A percentile compares a stretch with the other conserved stretches of the same genome.
These are phyloP conservation scores for Amanita polypyramis DNA, from an alignment of 768 basidiomycete species.

Conservation along the genomic window DNA sequence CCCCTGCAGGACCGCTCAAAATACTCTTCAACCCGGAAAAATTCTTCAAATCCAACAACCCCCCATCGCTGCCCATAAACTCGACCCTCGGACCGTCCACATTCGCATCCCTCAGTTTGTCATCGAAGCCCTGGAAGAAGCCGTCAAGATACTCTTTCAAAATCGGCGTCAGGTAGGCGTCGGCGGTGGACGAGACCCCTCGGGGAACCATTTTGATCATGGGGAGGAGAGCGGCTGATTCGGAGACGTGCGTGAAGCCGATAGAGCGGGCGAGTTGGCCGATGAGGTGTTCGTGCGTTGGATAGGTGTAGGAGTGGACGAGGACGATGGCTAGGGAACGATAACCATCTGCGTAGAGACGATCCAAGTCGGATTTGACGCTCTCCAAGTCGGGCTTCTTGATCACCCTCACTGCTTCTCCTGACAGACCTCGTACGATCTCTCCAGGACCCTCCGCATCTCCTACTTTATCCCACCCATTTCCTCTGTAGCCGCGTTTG, in stretches of 20 bases:
- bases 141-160: conserved; percentile 77
- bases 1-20: conserved; percentile 87
- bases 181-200: conserved; percentile 85
- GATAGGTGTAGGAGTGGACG: conserved; percentile 88
- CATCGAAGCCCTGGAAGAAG: conserved; percentile 85
- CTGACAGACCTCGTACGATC: conserved; percentile 73
- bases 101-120: conserved; percentile 50
- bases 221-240: conserved; percentile 78
- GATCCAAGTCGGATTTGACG: conserved; percentile 52
- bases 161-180: conserved; percentile 93
- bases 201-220: conserved; percentile 97
- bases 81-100: conserved; percentile 65
- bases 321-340: conserved; percentile 84
- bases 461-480: conserved; percentile 63
- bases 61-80: conserved; percentile 95
- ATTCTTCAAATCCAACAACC: conserved; percentile 65
- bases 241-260: conserved; percentile 87
- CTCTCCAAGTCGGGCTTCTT: conserved; percentile 52
- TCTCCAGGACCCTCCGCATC: conserved; percentile 73
- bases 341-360: conserved; percentile 72
- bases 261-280: conserved; percentile 64
- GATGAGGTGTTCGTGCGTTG: conserved; percentile 70
- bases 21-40: conserved; percentile 94
- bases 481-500: conserved; percentile 57
- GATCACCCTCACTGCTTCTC: conserved; percentile 82